Base-by-base conservation (phyloP, 2,329 filamentous ascomycete species). In the Metarhizium robertsii region DNA sequence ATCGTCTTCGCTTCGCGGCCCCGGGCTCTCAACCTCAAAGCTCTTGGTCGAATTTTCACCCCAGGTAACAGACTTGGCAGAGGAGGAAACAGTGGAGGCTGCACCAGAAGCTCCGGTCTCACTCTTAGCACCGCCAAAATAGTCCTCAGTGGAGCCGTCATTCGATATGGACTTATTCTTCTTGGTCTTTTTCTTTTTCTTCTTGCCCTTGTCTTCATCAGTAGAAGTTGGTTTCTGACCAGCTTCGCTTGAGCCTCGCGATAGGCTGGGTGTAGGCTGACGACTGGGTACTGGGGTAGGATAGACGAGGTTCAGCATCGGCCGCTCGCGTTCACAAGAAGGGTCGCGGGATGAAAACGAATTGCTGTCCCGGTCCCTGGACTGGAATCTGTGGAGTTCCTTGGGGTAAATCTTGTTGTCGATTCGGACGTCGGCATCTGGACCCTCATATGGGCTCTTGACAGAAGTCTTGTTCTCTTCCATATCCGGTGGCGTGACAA, bases 41-140 rank as follows among this genome's bases (percentile, higher is more conserved):
- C 81, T 79, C 65, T 85, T 82, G 4, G 79, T 85, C 63, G 84
- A 76, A 59, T 85, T 84, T 57, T 84, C 74, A 11, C 82, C 84
- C 84, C 83, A 87, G 13, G 77, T 83, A 4, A 87, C 84, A 46
- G 71, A 77, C 61, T 85, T 85, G 6, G 79, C 74, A 6, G 71
- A 71, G 36, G 75, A 72, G 2, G 61, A 55, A 11, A 54, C 32
- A 16, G 43, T 47, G 25, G 56, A 58, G 14, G 56, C 29, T n/a
- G 48, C 48, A 30, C 7, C 45, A 48, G 45, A 48, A 2, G 54
- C 52, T 50, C 75, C 64, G 40, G 73, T 64, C 53, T 80, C 75
- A 11, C 73, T 73, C 48, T 68, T 71, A 25, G 75, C 65, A 42
- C 64, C 71, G 53, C 73, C 65, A 6, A 71, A 65, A 46, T 75